Evolutionary conservation across 805 yeast species (phyloP).

Genomic region (Starmerella floris): DNA sequence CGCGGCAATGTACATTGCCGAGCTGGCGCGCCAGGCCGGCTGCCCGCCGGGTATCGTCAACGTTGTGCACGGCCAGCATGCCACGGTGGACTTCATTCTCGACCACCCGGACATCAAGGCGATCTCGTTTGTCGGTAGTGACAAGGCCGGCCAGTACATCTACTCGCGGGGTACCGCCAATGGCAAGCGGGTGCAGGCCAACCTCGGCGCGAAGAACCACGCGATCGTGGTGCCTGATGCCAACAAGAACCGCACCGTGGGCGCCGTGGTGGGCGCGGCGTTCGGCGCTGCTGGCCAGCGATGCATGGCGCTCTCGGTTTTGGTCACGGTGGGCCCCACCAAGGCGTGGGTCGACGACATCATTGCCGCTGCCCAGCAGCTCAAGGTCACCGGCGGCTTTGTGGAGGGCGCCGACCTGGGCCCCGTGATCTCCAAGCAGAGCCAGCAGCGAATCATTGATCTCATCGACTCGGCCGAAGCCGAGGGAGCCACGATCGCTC

Average conservation of each 20-base stretch:
- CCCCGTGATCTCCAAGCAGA: slow-evolving; percentile 53
- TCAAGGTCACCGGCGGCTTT: slow-evolving; percentile 55
- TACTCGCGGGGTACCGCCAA: slow-evolving; percentile 49
- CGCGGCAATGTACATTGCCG: slow-evolving; percentile 60
- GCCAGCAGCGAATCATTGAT: slow-evolving; percentile 41
- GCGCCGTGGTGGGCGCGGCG: slow-evolving; percentile 59
- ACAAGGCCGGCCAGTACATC: slow-evolving; percentile 64
- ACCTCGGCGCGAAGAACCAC: slow-evolving; percentile 70
- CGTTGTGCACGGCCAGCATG: slow-evolving; percentile 60
- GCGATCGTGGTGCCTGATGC: slow-evolving; percentile 63
- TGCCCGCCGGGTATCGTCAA: slow-evolving; percentile 62
- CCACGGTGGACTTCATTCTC: slow-evolving; percentile 54
- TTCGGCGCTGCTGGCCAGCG: slow-evolving; percentile 80
- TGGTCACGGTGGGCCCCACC: slow-evolving; percentile 58
- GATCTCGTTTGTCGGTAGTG: slow-evolving; percentile 67
- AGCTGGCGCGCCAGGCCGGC: slow-evolving; percentile 59
- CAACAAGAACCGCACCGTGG: slow-evolving; percentile 46
- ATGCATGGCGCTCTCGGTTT: slow-evolving; percentile 64
- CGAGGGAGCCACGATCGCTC: slow-evolving; percentile 48
- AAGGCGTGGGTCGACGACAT: slow-evolving; percentile 51
- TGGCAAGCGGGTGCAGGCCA: slow-evolving; percentile 67
- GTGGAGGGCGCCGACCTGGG: slow-evolving; percentile 52
- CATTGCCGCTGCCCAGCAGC: slow-evolving; percentile 41
- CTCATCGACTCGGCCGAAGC: slow-evolving; percentile 46
- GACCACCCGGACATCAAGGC: slow-evolving; percentile 67